Evolutionary conservation across 2,329 filamentous ascomycete genomes (phyloP).

Genomic region (Botrytis sinoallii): DNA sequence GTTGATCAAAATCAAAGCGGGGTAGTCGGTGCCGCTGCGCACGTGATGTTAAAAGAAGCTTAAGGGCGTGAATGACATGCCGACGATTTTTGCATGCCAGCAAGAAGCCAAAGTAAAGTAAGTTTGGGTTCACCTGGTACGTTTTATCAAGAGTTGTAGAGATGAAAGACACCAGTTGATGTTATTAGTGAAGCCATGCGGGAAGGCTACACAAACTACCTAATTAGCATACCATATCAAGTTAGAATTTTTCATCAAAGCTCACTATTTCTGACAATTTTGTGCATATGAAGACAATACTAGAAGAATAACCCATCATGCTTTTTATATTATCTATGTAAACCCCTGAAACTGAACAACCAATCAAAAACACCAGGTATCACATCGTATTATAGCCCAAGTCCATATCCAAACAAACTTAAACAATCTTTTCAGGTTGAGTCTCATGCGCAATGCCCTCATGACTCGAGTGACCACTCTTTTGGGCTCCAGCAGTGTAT

Average conservation of each 20-base stretch:
- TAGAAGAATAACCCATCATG: not conserved
- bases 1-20: not conserved
- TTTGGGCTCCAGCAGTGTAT: not conserved
- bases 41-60: not conserved
- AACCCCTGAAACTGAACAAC: not conserved
- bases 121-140: not conserved
- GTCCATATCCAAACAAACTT: not conserved
- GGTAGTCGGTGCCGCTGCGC: not conserved
- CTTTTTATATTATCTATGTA: not conserved
- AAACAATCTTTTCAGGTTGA: not conserved
- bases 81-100: not conserved
- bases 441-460: not conserved
- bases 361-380: slow-evolving; percentile 17
- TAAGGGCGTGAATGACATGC: not conserved
- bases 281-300: not conserved
- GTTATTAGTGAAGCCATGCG: not conserved
- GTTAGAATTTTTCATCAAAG: not conserved
- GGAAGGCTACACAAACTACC: not conserved
- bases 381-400: not conserved
- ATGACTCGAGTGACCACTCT: not conserved
- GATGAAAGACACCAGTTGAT: not conserved
- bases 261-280: not conserved
- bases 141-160: not conserved
- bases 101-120: not conserved
- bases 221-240: not conserved